Evolutionary conservation across 2,329 filamentous ascomycete genomes (phyloP).

Genomic region (Furcasterigmium furcatum): DNA sequence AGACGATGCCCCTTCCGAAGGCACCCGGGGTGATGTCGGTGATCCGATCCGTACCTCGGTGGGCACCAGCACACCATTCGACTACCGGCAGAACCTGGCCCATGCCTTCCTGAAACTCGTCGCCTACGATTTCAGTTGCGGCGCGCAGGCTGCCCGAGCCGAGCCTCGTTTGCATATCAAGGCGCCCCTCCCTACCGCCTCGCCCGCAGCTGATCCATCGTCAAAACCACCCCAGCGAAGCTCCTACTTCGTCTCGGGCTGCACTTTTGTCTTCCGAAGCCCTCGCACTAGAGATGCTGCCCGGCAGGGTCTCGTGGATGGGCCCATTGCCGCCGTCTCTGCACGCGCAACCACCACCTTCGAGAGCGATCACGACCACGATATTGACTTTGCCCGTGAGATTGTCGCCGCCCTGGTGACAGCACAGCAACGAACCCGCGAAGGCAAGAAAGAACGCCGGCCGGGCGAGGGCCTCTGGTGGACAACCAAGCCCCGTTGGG

Average conservation of each 20-base stretch:
- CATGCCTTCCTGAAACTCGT: constrained; percentile 61
- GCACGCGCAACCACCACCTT: constrained; percentile 54
- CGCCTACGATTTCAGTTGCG: constrained; percentile 65
- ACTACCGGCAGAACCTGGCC: constrained; percentile 54
- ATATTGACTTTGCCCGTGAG: constrained; percentile 60
- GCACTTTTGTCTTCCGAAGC: constrained; percentile 58
- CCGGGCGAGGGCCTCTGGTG: constrained; percentile 61
- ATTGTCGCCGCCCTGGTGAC: constrained; percentile 57
- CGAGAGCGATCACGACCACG: constrained; percentile 50
- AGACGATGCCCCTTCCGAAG: constrained; percentile 5
- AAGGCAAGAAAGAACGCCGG: constrained; percentile 52
- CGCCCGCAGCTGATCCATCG: constrained; percentile 2
- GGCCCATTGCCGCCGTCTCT: constrained; percentile 59
- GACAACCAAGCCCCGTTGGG: constrained; percentile 59
- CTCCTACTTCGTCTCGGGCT: constrained; percentile 57
- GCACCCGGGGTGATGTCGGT: constrained; percentile 3
- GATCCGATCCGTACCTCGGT: constrained; percentile 37
- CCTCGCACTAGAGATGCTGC: constrained; percentile 58
- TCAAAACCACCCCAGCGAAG: constrained; percentile 23
- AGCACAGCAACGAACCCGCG: constrained; percentile 60
- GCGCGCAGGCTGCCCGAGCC: constrained; percentile 49
- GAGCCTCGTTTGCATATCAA: constrained; percentile 58
- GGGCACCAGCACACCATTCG: constrained; percentile 55
- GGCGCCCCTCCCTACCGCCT: constrained; percentile 19
- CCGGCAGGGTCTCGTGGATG: constrained; percentile 56